Conservation (phyloP, 2,329 filamentous ascomycete genomes). For the Shiraia bambusicola region DNA sequence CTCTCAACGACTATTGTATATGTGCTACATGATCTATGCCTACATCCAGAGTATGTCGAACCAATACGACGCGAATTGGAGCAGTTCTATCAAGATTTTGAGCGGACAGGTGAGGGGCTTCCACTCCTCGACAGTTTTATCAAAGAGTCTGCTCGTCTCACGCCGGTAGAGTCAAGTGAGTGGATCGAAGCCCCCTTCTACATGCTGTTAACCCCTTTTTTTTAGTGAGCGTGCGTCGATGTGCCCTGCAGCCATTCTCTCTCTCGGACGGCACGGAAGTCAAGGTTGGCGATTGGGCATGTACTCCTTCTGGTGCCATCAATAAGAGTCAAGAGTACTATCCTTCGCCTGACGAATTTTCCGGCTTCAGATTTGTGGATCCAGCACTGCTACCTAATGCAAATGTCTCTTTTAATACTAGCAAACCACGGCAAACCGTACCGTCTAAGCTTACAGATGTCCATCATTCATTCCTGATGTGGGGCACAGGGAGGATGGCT, state of each 20-base stretch:
- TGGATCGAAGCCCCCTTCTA: background rate
- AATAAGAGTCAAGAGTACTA: conserved; percentile 3
- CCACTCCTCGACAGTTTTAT: conserved; percentile 16
- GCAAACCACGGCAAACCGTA: background rate
- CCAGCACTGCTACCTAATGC: background rate
- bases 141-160: conserved; percentile 11
- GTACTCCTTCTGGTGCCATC: conserved; percentile 7
- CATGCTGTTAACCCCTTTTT: background rate
- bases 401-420: background rate
- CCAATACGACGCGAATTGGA: conserved; percentile 10
- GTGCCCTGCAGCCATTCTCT: conserved; percentile 8
- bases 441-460: conserved; percentile 4
- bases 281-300: conserved; percentile 10
- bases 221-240: conserved; percentile 7
- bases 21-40: conserved; percentile 6
- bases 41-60: conserved; percentile 13
- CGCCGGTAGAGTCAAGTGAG: conserved; percentile 8
- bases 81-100: conserved; percentile 2
- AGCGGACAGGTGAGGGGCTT: conserved; percentile 4
- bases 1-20: conserved; percentile 11
- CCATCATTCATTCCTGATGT: conserved; percentile 1
- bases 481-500: conserved; percentile 9
- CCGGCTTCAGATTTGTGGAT: conserved; percentile 11
- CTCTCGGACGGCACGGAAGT: conserved; percentile 9
- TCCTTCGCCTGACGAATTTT: conserved; percentile 5